Evolutionary conservation across 164 flowering plant genomes (phyloP).

Genomic region (Warburgia ugandensis): DNA sequence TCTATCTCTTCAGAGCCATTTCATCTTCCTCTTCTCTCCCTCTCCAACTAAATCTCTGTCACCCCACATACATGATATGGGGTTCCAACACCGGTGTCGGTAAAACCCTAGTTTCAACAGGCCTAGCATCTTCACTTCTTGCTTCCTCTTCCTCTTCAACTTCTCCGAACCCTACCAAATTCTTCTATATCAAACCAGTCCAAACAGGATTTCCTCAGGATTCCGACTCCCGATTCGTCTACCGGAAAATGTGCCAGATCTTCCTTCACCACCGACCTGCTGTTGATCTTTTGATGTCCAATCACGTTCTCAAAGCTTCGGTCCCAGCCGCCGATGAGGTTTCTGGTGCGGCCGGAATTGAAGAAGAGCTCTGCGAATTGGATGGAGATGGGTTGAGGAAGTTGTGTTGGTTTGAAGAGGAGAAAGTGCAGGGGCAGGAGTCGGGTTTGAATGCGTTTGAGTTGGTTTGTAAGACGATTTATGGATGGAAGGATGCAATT

Average conservation of each 20-base stretch:
- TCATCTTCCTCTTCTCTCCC: constrained; percentile 7
- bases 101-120: constrained; percentile 89
- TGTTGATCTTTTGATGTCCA: constrained; percentile 39
- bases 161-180: constrained; percentile 20
- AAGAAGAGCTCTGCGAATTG: constrained; percentile 4
- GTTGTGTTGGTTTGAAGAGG: constrained; percentile 45
- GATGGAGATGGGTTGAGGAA: constrained; percentile 28
- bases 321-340: constrained; percentile 26
- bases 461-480: constrained; percentile 69
- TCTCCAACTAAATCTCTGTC: constrained; percentile 42
- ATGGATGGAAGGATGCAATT: constrained; percentile 77
- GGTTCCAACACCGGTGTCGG: constrained; percentile 87
- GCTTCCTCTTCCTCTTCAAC: constrained; percentile 7
- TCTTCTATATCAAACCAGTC: constrained; percentile 76
- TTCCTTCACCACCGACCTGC: constrained; percentile 25
- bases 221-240: constrained; percentile 76
- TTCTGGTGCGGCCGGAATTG: constrained; percentile 7
- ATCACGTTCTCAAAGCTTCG: constrained; percentile 46
- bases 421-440: constrained; percentile 23
- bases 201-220: constrained; percentile 95
- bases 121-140: constrained; percentile 59
- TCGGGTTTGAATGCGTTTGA: constrained; percentile 18
- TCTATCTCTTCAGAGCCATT: not conserved
- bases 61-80: constrained; percentile 79
- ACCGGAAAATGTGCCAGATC: constrained; percentile 41